A percentile compares a stretch with the other conserved stretches of the same genome.
Evolutionary conservation across 257 asterid genomes (phyloP).

Genomic region (Cruciata laevipes): DNA sequence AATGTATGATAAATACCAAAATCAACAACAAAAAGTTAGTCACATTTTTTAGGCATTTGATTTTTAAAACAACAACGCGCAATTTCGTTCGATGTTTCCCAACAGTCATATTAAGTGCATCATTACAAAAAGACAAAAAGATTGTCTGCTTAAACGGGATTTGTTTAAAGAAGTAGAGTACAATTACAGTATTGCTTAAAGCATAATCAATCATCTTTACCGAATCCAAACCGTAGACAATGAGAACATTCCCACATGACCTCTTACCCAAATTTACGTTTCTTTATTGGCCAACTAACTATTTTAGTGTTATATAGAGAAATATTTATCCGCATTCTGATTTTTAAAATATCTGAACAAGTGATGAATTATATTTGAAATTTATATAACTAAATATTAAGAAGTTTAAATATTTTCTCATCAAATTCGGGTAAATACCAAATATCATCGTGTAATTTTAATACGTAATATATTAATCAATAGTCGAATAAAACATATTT

Average conservation of each 20-base stretch:
- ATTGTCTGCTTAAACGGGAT: not conserved
- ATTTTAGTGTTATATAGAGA: no score
- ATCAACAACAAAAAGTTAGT: not conserved
- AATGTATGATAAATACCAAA: not conserved
- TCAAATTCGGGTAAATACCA: no score
- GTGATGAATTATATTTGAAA: no score
- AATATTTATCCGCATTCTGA: no score
- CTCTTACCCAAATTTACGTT: not conserved
- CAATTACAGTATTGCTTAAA: not conserved
- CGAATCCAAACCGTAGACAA: slow-evolving; percentile 1
- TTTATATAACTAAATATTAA: no score
- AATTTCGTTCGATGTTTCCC: not conserved
- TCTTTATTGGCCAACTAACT: not conserved
- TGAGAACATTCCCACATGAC: slow-evolving; percentile 6
- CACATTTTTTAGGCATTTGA: not conserved
- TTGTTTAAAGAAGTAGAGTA: not conserved
- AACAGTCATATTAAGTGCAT: not conserved
- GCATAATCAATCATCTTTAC: not conserved
- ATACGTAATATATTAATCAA: no score
- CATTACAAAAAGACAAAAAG: not conserved
- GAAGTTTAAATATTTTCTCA: no score
- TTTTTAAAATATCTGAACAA: no score
- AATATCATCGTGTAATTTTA: no score
- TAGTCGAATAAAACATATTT: no score
- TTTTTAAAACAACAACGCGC: not conserved